phyloP scores from a whole-genome alignment of 2,329 filamentous ascomycete genomes.

The Nemania bipapillata region DNA sequence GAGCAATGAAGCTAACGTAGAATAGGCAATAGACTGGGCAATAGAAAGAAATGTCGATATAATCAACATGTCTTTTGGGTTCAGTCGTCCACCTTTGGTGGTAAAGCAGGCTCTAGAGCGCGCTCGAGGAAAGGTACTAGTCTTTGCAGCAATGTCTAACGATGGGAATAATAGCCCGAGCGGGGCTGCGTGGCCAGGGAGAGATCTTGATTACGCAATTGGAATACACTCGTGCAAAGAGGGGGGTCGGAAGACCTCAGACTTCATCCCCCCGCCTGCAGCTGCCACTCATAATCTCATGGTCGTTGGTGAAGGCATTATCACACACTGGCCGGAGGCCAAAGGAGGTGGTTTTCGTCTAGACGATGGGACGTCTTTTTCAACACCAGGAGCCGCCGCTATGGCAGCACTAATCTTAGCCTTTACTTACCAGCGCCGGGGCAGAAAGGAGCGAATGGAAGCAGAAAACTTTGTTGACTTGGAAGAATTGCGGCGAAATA shows the following conservation, averaged over 20 bases:
- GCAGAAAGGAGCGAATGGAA: conserved; percentile 8
- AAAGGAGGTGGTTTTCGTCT: conserved; percentile 23
- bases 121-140: not conserved
- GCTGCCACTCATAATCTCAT: conserved; percentile 12
- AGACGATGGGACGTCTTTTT: conserved; percentile 8
- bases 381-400: conserved; percentile 5
- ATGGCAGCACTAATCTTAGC: conserved; percentile 9
- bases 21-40: conserved; percentile 13
- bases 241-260: not conserved
- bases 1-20: not conserved
- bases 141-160: conserved; percentile 8
- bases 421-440: conserved; percentile 8
- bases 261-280: conserved; percentile 2
- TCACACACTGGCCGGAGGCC: conserved; percentile 15
- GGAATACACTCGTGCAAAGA: conserved; percentile 8
- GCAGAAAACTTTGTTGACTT: not conserved
- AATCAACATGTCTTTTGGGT: conserved; percentile 19
- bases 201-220: conserved; percentile 5
- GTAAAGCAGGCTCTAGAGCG: not conserved
- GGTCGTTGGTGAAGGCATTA: conserved; percentile 14
- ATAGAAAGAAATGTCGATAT: conserved; percentile 14
- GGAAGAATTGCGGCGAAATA: conserved; percentile 1
- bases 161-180: conserved; percentile 1
- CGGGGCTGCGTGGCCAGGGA: not conserved
- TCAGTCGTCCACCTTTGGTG: not conserved